Percentiles rank a stretch among this genome's conserved stretches.
Evolutionary conservation across 345 rosid species (phyloP).

Genomic region (Populus pruinosa): DNA sequence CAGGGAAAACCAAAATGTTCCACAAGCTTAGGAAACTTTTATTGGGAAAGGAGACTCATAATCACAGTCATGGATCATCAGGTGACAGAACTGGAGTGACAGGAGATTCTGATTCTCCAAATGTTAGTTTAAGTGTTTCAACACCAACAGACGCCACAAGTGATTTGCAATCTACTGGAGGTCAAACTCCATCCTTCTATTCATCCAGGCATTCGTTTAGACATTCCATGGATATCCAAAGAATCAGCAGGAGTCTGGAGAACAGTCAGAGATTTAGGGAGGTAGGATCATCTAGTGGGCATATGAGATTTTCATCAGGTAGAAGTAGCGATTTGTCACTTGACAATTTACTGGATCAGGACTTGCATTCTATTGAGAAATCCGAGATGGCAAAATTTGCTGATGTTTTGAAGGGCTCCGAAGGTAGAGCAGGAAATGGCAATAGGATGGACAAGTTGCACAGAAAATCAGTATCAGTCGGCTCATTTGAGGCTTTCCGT

Average conservation of each 20-base stretch:
- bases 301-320: constrained; percentile 14
- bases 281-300: constrained; percentile 17
- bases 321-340: constrained; percentile 12
- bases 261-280: constrained; percentile 24
- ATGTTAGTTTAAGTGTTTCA: constrained; percentile 26
- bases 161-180: constrained; percentile 19
- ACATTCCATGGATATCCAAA: constrained; percentile 50
- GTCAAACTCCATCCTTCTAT: constrained; percentile 25
- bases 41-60: constrained; percentile 54
- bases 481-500: constrained; percentile 1
- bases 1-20: constrained; percentile 52
- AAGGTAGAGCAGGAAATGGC: constrained; percentile 21
- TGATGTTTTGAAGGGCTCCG: constrained; percentile 46
- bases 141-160: constrained; percentile 24
- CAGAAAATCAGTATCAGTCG: constrained; percentile 46
- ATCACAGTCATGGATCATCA: constrained; percentile 29
- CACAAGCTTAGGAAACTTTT: constrained; percentile 59
- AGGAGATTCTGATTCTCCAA: constrained; percentile 35
- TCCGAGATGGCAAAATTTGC: constrained; percentile 63
- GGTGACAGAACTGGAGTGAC: constrained; percentile 23
- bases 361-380: constrained; percentile 17
- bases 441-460: constrained; percentile 15
- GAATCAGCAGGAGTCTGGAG: constrained; percentile 37
- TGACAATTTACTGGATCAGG: constrained; percentile 15
- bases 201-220: constrained; percentile 21